Base-by-base conservation (phyloP, 441 rosid genomes). In the Eutrema salsugineum region DNA sequence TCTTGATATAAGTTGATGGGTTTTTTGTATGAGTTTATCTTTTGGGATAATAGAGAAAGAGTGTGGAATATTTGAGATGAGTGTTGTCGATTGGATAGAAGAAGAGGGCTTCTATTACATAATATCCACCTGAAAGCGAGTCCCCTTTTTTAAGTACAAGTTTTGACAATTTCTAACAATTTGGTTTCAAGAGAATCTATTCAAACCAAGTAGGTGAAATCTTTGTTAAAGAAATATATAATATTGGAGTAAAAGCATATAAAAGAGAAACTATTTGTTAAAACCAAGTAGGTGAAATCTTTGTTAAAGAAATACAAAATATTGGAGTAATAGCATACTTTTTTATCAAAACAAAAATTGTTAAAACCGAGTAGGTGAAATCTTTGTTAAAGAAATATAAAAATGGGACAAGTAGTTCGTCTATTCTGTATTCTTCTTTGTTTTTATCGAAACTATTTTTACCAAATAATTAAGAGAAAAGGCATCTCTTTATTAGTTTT, bases 21-120 rank as follows among this genome's bases (percentile, higher is more conserved):
- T 33, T 63, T 63, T 42, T 54, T 72, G 56, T 11, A 28, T 59
- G 66, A 69, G 49, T 27, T 33, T 36, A 22, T 69, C 39, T 57
- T 57, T 35, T 43, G 39, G 24, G 59, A 49, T 39, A 28, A 50
- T 39, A 39, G 33, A n/a, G 68, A 42, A 24, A 3, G n/a, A 71
- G 75, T 71, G 54, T 71, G 44, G 11, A 30, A 39, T 30, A 36
- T 50, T 27, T 56, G 27, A 28, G 12, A 33, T 33, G 42, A n/a
- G 38, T 8, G 8, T 0, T n/a, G 59, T 7, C 27, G 6, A 30
- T 30, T 30, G 6, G 33, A 30, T 30, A 30, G 33, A 30, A 50
- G 56, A 50, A 27, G 11, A 51, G 11, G 15, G 43, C n/a, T 33
- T 55, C 40, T 33, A 33, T 33, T 4, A 56, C 10, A 19, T 56